Evolutionary conservation across 1,284 basidiomycete genomes (phyloP).

Genomic region (Ustilago hordei): DNA sequence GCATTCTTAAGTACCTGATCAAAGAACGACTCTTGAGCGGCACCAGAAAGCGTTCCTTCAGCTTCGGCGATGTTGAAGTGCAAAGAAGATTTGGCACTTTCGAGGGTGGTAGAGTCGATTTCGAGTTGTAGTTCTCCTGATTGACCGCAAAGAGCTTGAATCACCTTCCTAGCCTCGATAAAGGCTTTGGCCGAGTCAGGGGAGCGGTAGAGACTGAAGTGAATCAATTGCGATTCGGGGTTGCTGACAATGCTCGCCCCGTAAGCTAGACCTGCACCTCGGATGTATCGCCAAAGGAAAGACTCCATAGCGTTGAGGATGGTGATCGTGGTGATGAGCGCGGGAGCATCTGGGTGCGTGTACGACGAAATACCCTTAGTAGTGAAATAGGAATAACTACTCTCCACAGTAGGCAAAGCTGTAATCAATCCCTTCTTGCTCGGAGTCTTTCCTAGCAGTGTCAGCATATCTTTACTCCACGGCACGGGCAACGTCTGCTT

Average conservation of each 20-base stretch:
- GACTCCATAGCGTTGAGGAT: constrained; percentile 94
- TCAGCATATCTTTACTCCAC: constrained; percentile 79
- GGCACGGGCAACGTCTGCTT: constrained; percentile 77
- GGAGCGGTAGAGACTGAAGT: constrained; percentile 81
- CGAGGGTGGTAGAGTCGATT: constrained; percentile 84
- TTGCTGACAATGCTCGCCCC: constrained; percentile 85
- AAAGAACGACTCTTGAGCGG: constrained; percentile 74
- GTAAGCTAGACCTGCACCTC: constrained; percentile 76
- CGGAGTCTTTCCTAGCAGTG: constrained; percentile 80
- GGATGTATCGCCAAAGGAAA: constrained; percentile 80
- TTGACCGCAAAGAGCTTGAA: constrained; percentile 63
- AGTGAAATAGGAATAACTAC: constrained; percentile 85
- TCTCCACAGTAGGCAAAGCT: constrained; percentile 92
- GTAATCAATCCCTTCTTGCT: constrained; percentile 80
- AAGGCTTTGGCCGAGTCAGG: constrained; percentile 89
- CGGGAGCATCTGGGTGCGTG: constrained; percentile 83
- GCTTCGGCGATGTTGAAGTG: constrained; percentile 84
- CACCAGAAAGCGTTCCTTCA: constrained; percentile 84
- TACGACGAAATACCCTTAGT: constrained; percentile 75
- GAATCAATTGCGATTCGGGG: constrained; percentile 83
- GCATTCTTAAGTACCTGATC: constrained; percentile 54
- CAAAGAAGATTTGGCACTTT: constrained; percentile 90
- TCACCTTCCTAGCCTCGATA: constrained; percentile 76
- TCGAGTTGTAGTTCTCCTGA: constrained; percentile 64
- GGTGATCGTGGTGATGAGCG: constrained; percentile 84